Base-by-base conservation (phyloP, 1,284 basidiomycete genomes). In the Pascua sp. region DNA sequence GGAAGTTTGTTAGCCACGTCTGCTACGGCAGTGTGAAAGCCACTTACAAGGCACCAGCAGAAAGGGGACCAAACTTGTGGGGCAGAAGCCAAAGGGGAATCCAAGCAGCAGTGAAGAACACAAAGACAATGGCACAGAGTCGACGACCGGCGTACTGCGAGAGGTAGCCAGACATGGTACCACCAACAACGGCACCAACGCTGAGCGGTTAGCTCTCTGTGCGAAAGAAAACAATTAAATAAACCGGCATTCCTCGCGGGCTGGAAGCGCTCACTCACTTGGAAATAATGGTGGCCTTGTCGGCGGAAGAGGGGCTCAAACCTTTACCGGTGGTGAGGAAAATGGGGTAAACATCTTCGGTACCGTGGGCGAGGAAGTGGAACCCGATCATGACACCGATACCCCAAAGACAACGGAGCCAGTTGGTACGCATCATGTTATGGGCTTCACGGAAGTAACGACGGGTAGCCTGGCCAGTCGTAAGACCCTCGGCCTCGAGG, bases 111-210 rank as follows among this genome's bases (percentile, higher is more conserved):
- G 67, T 71, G 62, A 42, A 89, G 78, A 90, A 85, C 4, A 80
- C 84, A 60, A 63, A 67, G 53, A 68, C 38, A 50, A 75, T 66
- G 55, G 64, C 64, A 13, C 59, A 56, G 41, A 97, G 81, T 32
- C 95, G 84, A 56, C 95, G 86, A 11, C 95, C 95, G 52, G 91
- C 80, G 73, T 88, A 88, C 69, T 97, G 95, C 41, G 87, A 90
- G 0, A 83, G 56, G 67, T 80, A 87, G 15, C 94, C 94, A 8
- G 89, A 88, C 50, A 93, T 70, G 0, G 81, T 78, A 50, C 92
- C 91, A 37, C 93, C 93, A 1, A 80, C 77, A 53, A 91, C 83
- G 18, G 89, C 90, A 60, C 90, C 90, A 55, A 32, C 7, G 87
- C 24, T 32, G 24, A 7, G 24, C 3, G 3, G 24, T 7, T 87